These are phyloP conservation scores for Saccharomyces eubayanus DNA, from an alignment of 805 yeast genomes.

Conservation along the genomic window DNA sequence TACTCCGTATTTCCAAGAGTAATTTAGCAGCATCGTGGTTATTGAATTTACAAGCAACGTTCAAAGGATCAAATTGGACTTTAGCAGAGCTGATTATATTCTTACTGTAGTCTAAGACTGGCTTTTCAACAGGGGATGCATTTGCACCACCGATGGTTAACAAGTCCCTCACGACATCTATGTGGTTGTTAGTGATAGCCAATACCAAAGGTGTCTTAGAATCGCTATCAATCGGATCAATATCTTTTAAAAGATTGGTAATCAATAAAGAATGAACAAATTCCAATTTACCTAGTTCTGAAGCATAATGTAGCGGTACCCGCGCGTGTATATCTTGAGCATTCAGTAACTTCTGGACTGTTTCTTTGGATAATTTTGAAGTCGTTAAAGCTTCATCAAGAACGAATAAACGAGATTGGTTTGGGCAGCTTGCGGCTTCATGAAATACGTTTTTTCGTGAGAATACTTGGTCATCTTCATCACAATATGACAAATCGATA, in stretches of 20 bases:
- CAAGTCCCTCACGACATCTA: slow-evolving; percentile 40
- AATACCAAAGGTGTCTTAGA: slow-evolving; percentile 76
- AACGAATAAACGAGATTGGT: slow-evolving; percentile 24
- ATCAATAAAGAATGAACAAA: slow-evolving; percentile 34
- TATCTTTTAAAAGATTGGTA: slow-evolving; percentile 24
- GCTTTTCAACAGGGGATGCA: slow-evolving; percentile 33
- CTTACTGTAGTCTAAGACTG: not conserved
- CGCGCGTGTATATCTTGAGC: slow-evolving; percentile 62
- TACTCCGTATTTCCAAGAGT: slow-evolving; percentile 36
- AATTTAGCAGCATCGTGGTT: slow-evolving; percentile 60
- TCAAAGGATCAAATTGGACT: slow-evolving; percentile 66
- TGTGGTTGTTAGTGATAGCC: slow-evolving; percentile 63
- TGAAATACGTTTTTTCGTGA: slow-evolving; percentile 71
- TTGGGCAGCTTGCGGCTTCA: slow-evolving; percentile 40
- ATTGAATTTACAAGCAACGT: slow-evolving; percentile 83
- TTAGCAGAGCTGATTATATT: slow-evolving; percentile 27
- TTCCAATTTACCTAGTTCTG: slow-evolving; percentile 47
- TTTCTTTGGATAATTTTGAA: slow-evolving; percentile 11
- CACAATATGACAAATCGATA: slow-evolving; percentile 56
- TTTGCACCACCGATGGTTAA: slow-evolving; percentile 42
- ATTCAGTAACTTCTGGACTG: slow-evolving; percentile 25
- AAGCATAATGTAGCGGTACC: slow-evolving; percentile 81
- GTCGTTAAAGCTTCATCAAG: slow-evolving; percentile 18
- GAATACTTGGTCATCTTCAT: slow-evolving; percentile 44
- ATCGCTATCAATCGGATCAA: slow-evolving; percentile 51